These are phyloP conservation scores for Cyclotella sp. DNA, from an alignment of 108 stramenopile genomes.

Conservation along the genomic window DNA sequence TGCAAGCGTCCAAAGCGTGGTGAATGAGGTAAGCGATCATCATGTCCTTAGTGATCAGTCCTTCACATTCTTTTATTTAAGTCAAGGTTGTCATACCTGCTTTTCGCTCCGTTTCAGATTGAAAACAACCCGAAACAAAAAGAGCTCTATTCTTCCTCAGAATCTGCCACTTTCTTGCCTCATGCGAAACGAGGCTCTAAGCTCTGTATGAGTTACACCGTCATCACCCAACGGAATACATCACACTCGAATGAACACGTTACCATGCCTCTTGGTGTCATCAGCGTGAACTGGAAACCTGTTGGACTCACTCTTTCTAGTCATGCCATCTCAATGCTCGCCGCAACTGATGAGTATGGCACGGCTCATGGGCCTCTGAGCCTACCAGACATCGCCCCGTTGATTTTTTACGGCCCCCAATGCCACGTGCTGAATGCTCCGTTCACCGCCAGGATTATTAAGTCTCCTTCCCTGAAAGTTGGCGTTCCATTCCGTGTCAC, in stretches of 20 bases:
- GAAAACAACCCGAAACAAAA: conserved; percentile 25
- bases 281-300: conserved; percentile 75
- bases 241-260: conserved; percentile 33
- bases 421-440: conserved; percentile 75
- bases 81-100: not conserved
- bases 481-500: conserved; percentile 69
- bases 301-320: conserved; percentile 45
- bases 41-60: not conserved
- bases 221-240: conserved; percentile 38
- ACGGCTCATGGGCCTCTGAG: conserved; percentile 72
- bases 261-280: conserved; percentile 56
- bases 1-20: conserved; percentile 52
- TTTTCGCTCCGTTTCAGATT: not conserved
- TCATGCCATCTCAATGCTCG: conserved; percentile 13
- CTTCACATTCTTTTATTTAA: not conserved
- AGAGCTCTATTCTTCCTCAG: conserved; percentile 28
- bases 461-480: conserved; percentile 55
- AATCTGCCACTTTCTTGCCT: conserved; percentile 18
- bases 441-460: conserved; percentile 58
- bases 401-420: conserved; percentile 69
- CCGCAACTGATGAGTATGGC: conserved; percentile 38
- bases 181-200: conserved; percentile 48
- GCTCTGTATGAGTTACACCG: conserved; percentile 62
- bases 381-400: conserved; percentile 42
- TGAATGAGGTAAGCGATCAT: conserved; percentile 56